phyloP scores from a whole-genome alignment of 306 rosid genomes.

The Cucurbita maxima region DNA sequence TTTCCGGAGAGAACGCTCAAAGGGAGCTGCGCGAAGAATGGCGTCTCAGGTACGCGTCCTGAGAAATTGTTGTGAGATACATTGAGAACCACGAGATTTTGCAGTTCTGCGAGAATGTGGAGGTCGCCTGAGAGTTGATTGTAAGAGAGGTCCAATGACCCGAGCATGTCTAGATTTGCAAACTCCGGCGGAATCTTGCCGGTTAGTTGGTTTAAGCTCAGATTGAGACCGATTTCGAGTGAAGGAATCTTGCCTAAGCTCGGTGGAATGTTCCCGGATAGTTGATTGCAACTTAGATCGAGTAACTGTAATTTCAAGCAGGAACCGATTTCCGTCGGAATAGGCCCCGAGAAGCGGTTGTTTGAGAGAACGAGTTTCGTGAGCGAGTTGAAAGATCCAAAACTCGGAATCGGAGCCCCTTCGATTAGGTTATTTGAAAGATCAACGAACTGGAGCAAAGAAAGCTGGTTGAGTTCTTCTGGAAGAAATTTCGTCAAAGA shows the following conservation, averaged over 20 bases:
- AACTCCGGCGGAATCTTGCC: constrained; percentile 58
- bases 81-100: constrained; percentile 79
- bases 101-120: constrained; percentile 38
- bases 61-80: constrained; percentile 66
- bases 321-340: constrained; percentile 8
- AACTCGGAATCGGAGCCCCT: constrained; percentile 35
- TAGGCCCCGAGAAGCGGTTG: constrained; percentile 1
- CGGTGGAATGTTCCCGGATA: constrained; percentile 7
- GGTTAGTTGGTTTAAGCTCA: constrained; percentile 57
- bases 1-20: constrained; percentile 54
- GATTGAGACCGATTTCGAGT: constrained; percentile 65
- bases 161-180: constrained; percentile 47
- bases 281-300: constrained; percentile 7
- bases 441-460: constrained; percentile 58
- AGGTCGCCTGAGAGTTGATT: constrained; percentile 61
- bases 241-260: constrained; percentile 34
- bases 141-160: constrained; percentile 63
- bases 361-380: constrained; percentile 8
- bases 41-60: constrained; percentile 63
- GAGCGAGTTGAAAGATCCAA: constrained; percentile 34
- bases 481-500: constrained; percentile 49
- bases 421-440: constrained; percentile 55
- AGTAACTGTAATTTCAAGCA: constrained; percentile 2
- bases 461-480: constrained; percentile 21
- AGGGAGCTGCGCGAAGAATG: constrained; percentile 72